phyloP scores from a whole-genome alignment of 176 grass and related monocot species.

The Miscanthus lutarioriparius region DNA sequence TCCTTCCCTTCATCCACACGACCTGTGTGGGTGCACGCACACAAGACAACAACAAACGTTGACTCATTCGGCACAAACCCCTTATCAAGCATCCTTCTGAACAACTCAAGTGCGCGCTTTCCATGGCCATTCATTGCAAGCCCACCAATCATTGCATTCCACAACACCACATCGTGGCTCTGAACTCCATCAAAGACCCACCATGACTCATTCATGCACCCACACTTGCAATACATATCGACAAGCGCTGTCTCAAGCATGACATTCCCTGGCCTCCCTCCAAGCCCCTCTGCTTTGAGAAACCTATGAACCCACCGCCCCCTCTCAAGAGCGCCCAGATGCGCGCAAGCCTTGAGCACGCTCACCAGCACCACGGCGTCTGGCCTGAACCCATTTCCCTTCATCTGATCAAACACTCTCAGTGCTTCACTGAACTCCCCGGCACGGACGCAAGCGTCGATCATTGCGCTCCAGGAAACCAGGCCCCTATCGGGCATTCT shows the following conservation, averaged over 20 bases:
- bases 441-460: conserved; percentile 39
- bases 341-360: conserved; percentile 56
- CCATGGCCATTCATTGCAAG: conserved; percentile 60
- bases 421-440: conserved; percentile 42
- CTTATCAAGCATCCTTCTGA: conserved; percentile 43
- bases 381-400: conserved; percentile 26
- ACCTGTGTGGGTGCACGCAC: conserved; percentile 59
- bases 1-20: conserved; percentile 52
- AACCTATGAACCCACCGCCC: conserved; percentile 51
- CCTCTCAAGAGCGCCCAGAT: conserved; percentile 43
- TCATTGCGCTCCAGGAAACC: conserved; percentile 62
- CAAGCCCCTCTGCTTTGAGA: conserved; percentile 24
- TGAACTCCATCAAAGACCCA: conserved; percentile 37
- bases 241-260: conserved; percentile 53
- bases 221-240: conserved; percentile 77
- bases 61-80: conserved; percentile 49
- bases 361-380: conserved; percentile 58
- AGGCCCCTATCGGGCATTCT: conserved; percentile 56
- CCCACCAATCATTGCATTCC: conserved; percentile 69
- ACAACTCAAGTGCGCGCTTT: conserved; percentile 32
- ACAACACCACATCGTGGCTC: conserved; percentile 47
- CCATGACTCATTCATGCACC: conserved; percentile 54
- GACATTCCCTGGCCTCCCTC: conserved; percentile 30
- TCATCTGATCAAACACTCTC: conserved; percentile 55
- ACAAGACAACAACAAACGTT: conserved; percentile 52